These are phyloP conservation scores for Phytophthora podocarpi DNA, from an alignment of 352 stramenopile genomes.

Conservation along the genomic window DNA sequence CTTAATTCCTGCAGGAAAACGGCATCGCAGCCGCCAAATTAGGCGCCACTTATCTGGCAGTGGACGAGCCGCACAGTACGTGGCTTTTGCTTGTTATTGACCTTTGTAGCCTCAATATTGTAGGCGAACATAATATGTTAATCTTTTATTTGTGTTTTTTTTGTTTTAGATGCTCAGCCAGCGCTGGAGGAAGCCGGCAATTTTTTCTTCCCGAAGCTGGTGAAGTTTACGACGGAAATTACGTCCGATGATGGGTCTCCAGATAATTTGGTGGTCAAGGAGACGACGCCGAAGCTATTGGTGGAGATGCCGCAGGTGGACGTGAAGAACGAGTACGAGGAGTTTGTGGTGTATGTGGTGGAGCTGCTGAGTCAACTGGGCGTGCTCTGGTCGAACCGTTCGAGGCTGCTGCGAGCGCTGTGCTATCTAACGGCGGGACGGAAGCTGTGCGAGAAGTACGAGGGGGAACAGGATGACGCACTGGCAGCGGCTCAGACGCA, in stretches of 20 bases:
- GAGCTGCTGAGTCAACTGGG: conserved; percentile 68
- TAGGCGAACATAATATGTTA: too few species aligned
- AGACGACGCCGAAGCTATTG: conserved; percentile 3
- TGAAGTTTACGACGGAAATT: conserved; percentile 33
- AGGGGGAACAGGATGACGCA: conserved; percentile 6
- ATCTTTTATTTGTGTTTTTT: conserved; percentile 2
- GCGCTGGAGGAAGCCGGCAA: conserved; percentile 47
- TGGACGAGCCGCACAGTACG: conserved; percentile 71
- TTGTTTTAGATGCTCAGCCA: conserved; percentile 53
- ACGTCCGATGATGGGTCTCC: conserved; percentile 20
- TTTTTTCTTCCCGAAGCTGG: conserved; percentile 49
- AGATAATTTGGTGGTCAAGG: neutral
- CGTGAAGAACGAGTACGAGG: conserved; percentile 14
- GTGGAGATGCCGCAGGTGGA: conserved; percentile 24
- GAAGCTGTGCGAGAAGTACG: conserved; percentile 19
- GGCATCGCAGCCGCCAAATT: conserved; percentile 38
- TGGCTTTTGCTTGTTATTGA: too few species aligned
- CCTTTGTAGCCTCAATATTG: too few species aligned
- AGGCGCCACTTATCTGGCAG: conserved; percentile 52
- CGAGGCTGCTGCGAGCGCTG: conserved; percentile 46
- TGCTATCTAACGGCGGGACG: conserved; percentile 60
- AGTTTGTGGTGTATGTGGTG: conserved; percentile 29
- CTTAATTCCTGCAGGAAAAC: conserved; percentile 37
- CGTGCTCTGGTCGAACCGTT: conserved; percentile 72
- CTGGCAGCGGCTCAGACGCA: conserved; percentile 42